phyloP scores from a whole-genome alignment of 164 flowering plant genomes.

The Chimonanthus praecox region DNA sequence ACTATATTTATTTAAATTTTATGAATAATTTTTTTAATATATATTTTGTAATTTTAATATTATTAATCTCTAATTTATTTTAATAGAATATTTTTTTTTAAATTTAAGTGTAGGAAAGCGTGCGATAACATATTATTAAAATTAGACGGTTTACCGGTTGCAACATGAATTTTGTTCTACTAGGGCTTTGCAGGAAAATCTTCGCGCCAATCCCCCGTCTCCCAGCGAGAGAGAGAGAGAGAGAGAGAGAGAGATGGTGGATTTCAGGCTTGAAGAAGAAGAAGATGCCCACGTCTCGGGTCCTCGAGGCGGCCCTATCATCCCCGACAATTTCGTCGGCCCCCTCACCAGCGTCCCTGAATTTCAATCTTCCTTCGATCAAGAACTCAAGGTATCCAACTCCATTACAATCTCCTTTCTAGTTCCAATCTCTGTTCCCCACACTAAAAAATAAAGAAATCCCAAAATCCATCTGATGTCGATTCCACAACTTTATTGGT shows the following conservation, averaged over 20 bases:
- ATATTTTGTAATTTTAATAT: too few relatives aligned
- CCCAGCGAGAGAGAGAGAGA: too few relatives aligned
- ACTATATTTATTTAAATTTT: too few relatives aligned
- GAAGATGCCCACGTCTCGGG: conserved; percentile 20
- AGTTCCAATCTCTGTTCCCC: not conserved
- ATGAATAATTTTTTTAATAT: too few relatives aligned
- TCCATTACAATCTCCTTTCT: not conserved
- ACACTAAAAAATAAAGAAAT: too few relatives aligned
- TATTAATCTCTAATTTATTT: too few relatives aligned
- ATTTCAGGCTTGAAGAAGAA: not conserved
- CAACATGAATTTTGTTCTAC: too few relatives aligned
- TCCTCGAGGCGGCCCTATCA: conserved; percentile 75
- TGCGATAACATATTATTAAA: too few relatives aligned
- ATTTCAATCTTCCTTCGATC: conserved; percentile 31
- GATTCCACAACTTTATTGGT: not conserved
- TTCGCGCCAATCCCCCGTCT: not conserved
- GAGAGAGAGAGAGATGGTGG: not conserved
- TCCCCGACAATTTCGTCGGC: conserved; percentile 40
- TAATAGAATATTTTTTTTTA: too few relatives aligned
- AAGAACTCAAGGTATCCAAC: conserved; percentile 38
- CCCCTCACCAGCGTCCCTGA: conserved; percentile 37
- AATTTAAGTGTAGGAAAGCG: too few relatives aligned
- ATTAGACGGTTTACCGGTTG: too few relatives aligned
- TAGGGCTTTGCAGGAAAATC: too few relatives aligned
- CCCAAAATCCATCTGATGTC: not conserved